Evolutionary conservation across 2,329 filamentous ascomycete genomes (phyloP).

Genomic region (Pestalotiopsis sp.): DNA sequence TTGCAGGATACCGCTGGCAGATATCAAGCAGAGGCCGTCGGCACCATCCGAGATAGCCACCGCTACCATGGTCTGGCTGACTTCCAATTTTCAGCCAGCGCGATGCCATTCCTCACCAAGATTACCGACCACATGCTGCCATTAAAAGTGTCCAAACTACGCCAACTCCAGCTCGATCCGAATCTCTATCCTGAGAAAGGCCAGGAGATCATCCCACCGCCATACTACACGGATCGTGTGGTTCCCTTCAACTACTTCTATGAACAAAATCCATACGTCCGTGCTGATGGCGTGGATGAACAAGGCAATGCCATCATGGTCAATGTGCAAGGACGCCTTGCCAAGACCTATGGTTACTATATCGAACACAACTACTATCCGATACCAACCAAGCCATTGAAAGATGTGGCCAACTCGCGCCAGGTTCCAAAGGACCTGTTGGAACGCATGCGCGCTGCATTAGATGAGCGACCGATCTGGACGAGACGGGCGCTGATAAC

Average conservation of each 20-base stretch:
- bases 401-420: slow-evolving; percentile 47
- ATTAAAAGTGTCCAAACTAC: slow-evolving; percentile 62
- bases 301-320: slow-evolving; percentile 52
- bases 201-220: slow-evolving; percentile 77
- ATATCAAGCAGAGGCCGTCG: slow-evolving; percentile 72
- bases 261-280: slow-evolving; percentile 82
- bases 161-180: slow-evolving; percentile 68
- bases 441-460: slow-evolving; percentile 62
- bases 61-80: slow-evolving; percentile 85
- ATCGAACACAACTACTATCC: slow-evolving; percentile 65
- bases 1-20: slow-evolving; percentile 70
- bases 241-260: slow-evolving; percentile 81
- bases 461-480: slow-evolving; percentile 80
- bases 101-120: slow-evolving; percentile 70
- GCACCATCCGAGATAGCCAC: slow-evolving; percentile 78
- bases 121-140: slow-evolving; percentile 74
- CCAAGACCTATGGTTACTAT: slow-evolving; percentile 55
- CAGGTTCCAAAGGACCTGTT: slow-evolving; percentile 65
- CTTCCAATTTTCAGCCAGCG: slow-evolving; percentile 77
- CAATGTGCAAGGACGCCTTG: slow-evolving; percentile 43
- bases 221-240: slow-evolving; percentile 74
- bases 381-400: slow-evolving; percentile 62
- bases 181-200: slow-evolving; percentile 61
- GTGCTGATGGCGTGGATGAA: slow-evolving; percentile 58
- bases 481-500: slow-evolving; percentile 84